A percentile compares a stretch with the other conserved stretches of the same genome.
Evolutionary conservation across 805 yeast species (phyloP).

Genomic region (Kazachstania bromeliacearum): DNA sequence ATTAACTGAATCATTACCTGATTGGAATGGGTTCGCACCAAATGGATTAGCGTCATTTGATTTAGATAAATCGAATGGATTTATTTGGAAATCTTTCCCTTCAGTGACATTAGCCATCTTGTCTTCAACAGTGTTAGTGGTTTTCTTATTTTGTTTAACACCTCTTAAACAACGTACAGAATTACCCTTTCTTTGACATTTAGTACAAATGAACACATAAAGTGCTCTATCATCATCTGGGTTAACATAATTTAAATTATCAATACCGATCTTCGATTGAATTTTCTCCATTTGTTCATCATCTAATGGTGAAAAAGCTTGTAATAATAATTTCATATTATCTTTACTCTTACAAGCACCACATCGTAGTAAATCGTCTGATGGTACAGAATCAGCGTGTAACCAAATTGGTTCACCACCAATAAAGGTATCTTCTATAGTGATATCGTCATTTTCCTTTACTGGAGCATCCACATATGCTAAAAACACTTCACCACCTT

Average conservation of each 20-base stretch:
- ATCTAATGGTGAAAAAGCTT: slow-evolving; percentile 73
- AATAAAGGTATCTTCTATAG: slow-evolving; percentile 60
- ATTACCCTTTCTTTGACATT: slow-evolving; percentile 65
- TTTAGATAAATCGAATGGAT: slow-evolving; percentile 25
- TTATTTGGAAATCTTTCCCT: slow-evolving; percentile 34
- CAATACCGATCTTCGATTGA: slow-evolving; percentile 7
- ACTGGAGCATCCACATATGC: slow-evolving; percentile 62
- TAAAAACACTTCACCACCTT: slow-evolving; percentile 36
- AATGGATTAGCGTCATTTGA: slow-evolving; percentile 22
- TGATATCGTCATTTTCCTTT: slow-evolving; percentile 36
- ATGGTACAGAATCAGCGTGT: slow-evolving; percentile 49
- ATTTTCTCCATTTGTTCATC: slow-evolving; percentile 18
- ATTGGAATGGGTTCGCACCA: slow-evolving; percentile 33
- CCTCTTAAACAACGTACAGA: slow-evolving; percentile 72
- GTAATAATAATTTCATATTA: slow-evolving; percentile 59
- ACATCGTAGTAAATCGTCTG: slow-evolving; percentile 47
- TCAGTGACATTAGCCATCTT: slow-evolving; percentile 33
- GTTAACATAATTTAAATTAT: slow-evolving; percentile 23
- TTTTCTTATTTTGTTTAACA: slow-evolving; percentile 47
- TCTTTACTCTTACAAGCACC: slow-evolving; percentile 44
- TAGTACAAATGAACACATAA: slow-evolving; percentile 69
- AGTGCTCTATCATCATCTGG: slow-evolving; percentile 70
- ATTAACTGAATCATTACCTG: slow-evolving; percentile 22
- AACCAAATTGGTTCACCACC: slow-evolving; percentile 79
- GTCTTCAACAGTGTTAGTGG: slow-evolving; percentile 29